Evolutionary conservation across 768 basidiomycete genomes (phyloP).

Genomic region (Naematelia encephala): DNA sequence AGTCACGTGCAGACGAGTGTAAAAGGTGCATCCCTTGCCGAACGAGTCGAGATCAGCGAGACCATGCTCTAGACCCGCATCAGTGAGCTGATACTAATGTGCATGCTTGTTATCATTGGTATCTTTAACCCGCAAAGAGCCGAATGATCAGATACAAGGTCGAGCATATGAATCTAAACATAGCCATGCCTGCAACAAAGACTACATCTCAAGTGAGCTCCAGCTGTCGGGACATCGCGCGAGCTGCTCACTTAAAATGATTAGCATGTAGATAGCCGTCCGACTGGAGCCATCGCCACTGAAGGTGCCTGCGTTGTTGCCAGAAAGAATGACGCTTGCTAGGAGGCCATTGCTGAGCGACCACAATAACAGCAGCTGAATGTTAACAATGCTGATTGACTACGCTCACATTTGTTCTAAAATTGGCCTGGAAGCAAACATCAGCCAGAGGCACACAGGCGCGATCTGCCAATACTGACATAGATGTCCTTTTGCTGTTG

Average conservation of each 20-base stretch:
- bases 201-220: slow-evolving; percentile 15
- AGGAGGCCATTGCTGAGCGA: slow-evolving; percentile 49
- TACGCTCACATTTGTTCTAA: slow-evolving; percentile 41
- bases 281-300: slow-evolving; percentile 19
- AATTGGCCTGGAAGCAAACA: slow-evolving; percentile 50
- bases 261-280: slow-evolving; percentile 47
- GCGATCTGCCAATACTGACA: slow-evolving; percentile 21
- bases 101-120: background rate
- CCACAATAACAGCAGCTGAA: slow-evolving; percentile 47
- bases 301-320: slow-evolving; percentile 34
- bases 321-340: slow-evolving; percentile 47
- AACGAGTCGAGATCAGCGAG: no score
- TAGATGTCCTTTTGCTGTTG: slow-evolving; percentile 50
- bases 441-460: background rate
- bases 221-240: background rate
- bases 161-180: slow-evolving; percentile 61
- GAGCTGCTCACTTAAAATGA: slow-evolving; percentile 36
- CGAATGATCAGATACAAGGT: slow-evolving; percentile 54
- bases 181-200: slow-evolving; percentile 48
- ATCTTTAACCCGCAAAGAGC: slow-evolving; percentile 36
- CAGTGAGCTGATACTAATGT: background rate
- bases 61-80: no score
- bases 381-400: background rate
- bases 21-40: no score
- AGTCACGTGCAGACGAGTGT: no score